Conservation (phyloP, 2,329 filamentous ascomycete genomes). For the Clarireedia sp. region DNA sequence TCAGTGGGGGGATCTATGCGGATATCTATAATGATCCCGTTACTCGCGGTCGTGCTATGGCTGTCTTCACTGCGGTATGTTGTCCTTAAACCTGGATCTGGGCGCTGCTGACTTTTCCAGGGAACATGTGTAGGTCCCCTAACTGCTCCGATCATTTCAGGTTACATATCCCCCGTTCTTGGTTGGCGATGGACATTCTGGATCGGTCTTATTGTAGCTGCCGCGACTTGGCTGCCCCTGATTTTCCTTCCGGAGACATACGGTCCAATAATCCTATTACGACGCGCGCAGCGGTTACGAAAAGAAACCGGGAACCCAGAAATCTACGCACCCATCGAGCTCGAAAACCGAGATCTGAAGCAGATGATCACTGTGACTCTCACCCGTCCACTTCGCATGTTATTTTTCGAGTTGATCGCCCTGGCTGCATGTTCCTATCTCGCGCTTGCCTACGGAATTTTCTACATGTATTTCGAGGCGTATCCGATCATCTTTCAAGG, state of each 20-base stretch:
- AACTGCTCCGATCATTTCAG: conserved; percentile 52
- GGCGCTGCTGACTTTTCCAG: conserved; percentile 27
- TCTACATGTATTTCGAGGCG: conserved; percentile 57
- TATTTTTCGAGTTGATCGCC: conserved; percentile 53
- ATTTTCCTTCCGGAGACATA: conserved; percentile 61
- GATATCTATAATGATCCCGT: conserved; percentile 54
- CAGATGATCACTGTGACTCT: conserved; percentile 48
- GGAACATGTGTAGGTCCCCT: conserved; percentile 57
- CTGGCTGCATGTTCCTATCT: conserved; percentile 54
- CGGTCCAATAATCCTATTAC: conserved; percentile 48
- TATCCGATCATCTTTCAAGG: conserved; percentile 56
- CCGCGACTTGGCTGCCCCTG: conserved; percentile 47
- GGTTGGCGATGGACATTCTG: conserved; percentile 58
- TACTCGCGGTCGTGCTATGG: conserved; percentile 51
- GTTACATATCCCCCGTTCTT: conserved; percentile 48
- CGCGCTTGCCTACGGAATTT: conserved; percentile 53
- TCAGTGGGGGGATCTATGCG: conserved; percentile 56
- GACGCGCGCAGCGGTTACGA: conserved; percentile 50
- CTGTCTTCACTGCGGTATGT: conserved; percentile 53
- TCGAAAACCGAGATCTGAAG: conserved; percentile 46
- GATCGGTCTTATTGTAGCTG: conserved; percentile 57
- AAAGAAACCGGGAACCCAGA: conserved; percentile 45
- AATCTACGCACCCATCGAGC: conserved; percentile 56
- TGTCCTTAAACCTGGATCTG: neutral
- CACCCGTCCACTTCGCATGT: conserved; percentile 52